phyloP scores from a whole-genome alignment of 1,284 basidiomycete genomes.

The Ustilago xerochloae region DNA sequence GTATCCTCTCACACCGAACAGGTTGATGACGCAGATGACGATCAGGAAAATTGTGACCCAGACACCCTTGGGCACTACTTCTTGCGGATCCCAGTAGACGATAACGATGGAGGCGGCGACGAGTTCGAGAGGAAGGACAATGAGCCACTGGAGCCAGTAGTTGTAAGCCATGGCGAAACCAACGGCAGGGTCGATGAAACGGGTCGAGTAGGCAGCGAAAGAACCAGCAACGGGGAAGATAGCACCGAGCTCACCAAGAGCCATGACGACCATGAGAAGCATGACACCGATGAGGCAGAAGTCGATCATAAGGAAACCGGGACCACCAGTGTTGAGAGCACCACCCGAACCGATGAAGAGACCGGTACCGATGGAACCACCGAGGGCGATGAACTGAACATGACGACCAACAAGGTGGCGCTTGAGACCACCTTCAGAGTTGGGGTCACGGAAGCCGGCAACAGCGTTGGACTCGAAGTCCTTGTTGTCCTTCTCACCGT shows the following conservation, averaged over 20 bases:
- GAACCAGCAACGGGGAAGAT: constrained; percentile 64
- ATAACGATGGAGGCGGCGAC: constrained; percentile 64
- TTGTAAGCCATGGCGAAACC: constrained; percentile 66
- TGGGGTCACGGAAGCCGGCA: constrained; percentile 39
- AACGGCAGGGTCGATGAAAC: constrained; percentile 65
- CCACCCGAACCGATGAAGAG: constrained; percentile 71
- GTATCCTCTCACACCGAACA: constrained; percentile 65
- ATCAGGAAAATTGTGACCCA: constrained; percentile 61
- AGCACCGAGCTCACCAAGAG: constrained; percentile 64
- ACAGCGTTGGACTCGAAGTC: constrained; percentile 33
- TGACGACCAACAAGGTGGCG: constrained; percentile 56
- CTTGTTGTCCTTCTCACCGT: constrained; percentile 43
- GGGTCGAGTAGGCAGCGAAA: constrained; percentile 64
- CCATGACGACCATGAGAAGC: constrained; percentile 69
- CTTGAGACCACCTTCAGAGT: constrained; percentile 50
- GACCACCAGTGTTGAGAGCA: constrained; percentile 71
- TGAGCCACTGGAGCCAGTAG: constrained; percentile 66
- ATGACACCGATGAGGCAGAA: constrained; percentile 64
- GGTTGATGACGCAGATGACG: constrained; percentile 58
- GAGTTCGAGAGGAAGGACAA: constrained; percentile 62
- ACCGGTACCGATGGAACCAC: constrained; percentile 71
- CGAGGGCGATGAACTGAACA: constrained; percentile 63
- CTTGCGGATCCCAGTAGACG: constrained; percentile 58
- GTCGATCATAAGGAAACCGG: constrained; percentile 69
- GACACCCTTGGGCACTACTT: constrained; percentile 49